Conservation (phyloP, 768 basidiomycete species). For the Phylloporus sp. region DNA sequence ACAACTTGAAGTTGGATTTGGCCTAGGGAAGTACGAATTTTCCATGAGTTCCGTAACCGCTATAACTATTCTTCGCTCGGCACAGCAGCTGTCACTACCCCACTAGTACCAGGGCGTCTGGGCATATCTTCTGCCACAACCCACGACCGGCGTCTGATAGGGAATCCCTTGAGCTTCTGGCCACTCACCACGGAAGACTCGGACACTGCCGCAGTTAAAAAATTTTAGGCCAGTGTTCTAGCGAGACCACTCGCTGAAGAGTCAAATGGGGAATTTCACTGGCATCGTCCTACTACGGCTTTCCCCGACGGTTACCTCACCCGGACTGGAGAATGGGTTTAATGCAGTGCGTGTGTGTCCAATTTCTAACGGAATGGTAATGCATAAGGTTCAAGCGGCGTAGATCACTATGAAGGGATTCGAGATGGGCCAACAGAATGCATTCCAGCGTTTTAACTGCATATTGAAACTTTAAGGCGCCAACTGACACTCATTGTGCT, state of each 20-base stretch:
- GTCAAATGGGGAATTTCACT: conserved; percentile 46
- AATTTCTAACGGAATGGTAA: conserved; percentile 2
- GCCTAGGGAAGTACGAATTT: neutral
- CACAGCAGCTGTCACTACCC: conserved; percentile 7
- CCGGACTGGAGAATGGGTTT: conserved; percentile 29
- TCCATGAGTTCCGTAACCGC: conserved; percentile 4
- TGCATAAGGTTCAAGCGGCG: conserved; percentile 10
- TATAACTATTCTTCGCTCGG: neutral
- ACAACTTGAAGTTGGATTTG: too few species aligned
- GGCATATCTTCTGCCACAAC: conserved; percentile 10
- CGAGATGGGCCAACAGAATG: conserved; percentile 8
- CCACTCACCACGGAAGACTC: conserved; percentile 37
- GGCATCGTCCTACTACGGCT: conserved; percentile 51
- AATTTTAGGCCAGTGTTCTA: conserved; percentile 47
- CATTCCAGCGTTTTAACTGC: conserved; percentile 5
- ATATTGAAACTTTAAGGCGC: conserved; percentile 9
- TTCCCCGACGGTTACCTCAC: too few species aligned
- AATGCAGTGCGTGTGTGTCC: conserved; percentile 5
- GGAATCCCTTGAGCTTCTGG: conserved; percentile 6
- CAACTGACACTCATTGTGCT: conserved; percentile 14
- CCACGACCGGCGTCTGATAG: conserved; percentile 1
- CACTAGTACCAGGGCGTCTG: neutral
- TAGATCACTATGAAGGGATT: conserved; percentile 17
- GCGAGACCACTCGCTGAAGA: conserved; percentile 48
- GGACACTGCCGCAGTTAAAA: conserved; percentile 34